Percentiles rank a stretch among this genome's conserved stretches.
phyloP scores from a whole-genome alignment of 352 stramenopile genomes.

The Pythium plurisporium region DNA sequence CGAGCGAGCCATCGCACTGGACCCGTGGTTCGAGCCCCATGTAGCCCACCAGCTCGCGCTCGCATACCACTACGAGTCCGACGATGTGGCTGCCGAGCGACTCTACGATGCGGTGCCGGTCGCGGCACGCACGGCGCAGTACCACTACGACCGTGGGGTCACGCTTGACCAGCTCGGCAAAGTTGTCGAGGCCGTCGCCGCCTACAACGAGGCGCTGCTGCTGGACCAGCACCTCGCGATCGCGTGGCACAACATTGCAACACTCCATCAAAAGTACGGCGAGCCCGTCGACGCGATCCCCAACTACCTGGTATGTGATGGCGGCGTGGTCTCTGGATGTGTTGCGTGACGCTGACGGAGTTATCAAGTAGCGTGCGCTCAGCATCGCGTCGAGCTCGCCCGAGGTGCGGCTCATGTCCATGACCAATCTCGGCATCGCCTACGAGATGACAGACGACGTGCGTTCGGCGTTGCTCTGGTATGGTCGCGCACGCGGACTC shows the following conservation, averaged over 20 bases:
- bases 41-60: constrained; percentile 33
- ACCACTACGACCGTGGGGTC: constrained; percentile 53
- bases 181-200: constrained; percentile 35
- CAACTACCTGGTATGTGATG: constrained; percentile 38
- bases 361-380: constrained; percentile 35
- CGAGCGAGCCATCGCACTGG: constrained; percentile 11
- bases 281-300: constrained; percentile 44
- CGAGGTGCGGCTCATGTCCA: constrained; percentile 17
- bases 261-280: constrained; percentile 58
- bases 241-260: constrained; percentile 64
- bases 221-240: constrained; percentile 25
- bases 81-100: constrained; percentile 27
- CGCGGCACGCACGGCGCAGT: constrained; percentile 20
- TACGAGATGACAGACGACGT: constrained; percentile 38
- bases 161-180: constrained; percentile 45
- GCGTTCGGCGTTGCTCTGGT: constrained; percentile 28
- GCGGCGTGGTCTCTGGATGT: no score
- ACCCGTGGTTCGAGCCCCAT: constrained; percentile 1
- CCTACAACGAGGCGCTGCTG: constrained; percentile 39
- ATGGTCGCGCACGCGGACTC: constrained; percentile 20
- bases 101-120: constrained; percentile 24
- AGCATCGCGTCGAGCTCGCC: constrained; percentile 12
- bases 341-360: no score
- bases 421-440: constrained; percentile 46
- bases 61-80: constrained; percentile 29